Evolutionary conservation across 2,329 filamentous ascomycete genomes (phyloP), one percentile per base, ranked within the genome.

Genomic region (Fusarium subglutinans): DNA sequence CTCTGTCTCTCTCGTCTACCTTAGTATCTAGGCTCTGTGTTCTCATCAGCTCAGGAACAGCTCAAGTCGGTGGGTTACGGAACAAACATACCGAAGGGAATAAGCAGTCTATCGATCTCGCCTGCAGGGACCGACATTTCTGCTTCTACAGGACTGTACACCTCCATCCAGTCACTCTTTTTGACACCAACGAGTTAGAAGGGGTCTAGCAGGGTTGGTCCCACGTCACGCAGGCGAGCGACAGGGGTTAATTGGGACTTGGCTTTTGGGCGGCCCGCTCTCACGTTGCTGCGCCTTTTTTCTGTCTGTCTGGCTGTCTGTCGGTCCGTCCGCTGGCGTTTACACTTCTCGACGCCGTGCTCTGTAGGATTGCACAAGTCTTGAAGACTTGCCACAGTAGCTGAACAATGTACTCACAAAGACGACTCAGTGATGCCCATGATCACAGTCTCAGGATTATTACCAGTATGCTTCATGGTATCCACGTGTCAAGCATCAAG

Each of bases 401-500:
- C 28, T 40, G 20, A 37, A 17, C 15, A 41, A 5, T n/a, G 20
- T 15, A 53, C 15, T 26, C 22, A 22, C 2, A 44, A 20, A 17
- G 17, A 18, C 26, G 1, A 62, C 24, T 1, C 20, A 30, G 24
- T 22, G 26, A 13, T 18, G n/a, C 54, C 33, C 20, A 47, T 28
- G 64, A 66, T 45, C 50, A 59, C 9, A 30, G 38, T 51, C 51
- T 66, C 33, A 37, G 13, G 37, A 33, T 22, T 50, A 28, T 51
- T 35, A 33, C 30, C 30, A 33, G 13, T 33, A 43, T 47, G n/a
- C 35, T 45, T 55, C 45, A 54, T 12, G 28, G 62, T 50, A 56
- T 65, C 72, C 72, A 74, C 72, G 72, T 74, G 72, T 75, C 68
- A 47, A 72, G 43, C 63, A 58, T 61, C 72, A 72, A 74, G 72